Evolutionary conservation across 2,329 filamentous ascomycete species (phyloP).

Genomic region (Delphinella strobiligena): DNA sequence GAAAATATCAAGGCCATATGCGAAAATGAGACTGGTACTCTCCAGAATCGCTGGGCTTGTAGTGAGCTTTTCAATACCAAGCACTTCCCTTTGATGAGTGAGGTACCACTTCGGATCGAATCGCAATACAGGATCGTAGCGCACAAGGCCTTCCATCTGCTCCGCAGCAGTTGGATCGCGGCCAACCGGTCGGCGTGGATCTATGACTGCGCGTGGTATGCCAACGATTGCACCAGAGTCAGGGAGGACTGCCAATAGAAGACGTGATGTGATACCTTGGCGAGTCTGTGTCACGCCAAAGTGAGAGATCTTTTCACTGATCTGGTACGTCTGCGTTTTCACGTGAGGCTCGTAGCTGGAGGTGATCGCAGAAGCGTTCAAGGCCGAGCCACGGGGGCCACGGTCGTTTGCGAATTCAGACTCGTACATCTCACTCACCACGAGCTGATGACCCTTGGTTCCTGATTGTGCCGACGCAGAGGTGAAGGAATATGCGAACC

Average conservation of each 20-base stretch:
- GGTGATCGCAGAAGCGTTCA: constrained; percentile 66
- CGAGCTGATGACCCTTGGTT: constrained; percentile 74
- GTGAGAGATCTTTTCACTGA: constrained; percentile 65
- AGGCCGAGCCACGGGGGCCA: constrained; percentile 56
- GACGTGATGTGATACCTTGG: constrained; percentile 79
- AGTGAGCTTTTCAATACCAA: constrained; percentile 62
- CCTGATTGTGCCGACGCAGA: constrained; percentile 37
- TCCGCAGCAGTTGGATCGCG: constrained; percentile 72
- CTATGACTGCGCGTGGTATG: constrained; percentile 66
- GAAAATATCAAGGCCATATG: constrained; percentile 80
- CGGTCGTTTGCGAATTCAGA: constrained; percentile 74
- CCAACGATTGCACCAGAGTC: constrained; percentile 62
- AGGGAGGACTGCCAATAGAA: constrained; percentile 68
- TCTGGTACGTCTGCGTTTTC: constrained; percentile 66
- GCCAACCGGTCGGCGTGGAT: constrained; percentile 75
- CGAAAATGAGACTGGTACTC: constrained; percentile 82
- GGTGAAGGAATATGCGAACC: constrained; percentile 76
- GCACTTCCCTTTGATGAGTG: constrained; percentile 69
- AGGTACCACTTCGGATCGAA: constrained; percentile 72
- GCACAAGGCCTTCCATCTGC: constrained; percentile 68
- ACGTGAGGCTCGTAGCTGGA: constrained; percentile 59
- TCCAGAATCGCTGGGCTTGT: constrained; percentile 71
- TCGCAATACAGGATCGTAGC: constrained; percentile 65
- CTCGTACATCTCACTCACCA: constrained; percentile 83
- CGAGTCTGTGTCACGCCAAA: constrained; percentile 79